Evolutionary conservation across 2,329 filamentous ascomycete species (phyloP).

Genomic region (Nakataea oryzae): DNA sequence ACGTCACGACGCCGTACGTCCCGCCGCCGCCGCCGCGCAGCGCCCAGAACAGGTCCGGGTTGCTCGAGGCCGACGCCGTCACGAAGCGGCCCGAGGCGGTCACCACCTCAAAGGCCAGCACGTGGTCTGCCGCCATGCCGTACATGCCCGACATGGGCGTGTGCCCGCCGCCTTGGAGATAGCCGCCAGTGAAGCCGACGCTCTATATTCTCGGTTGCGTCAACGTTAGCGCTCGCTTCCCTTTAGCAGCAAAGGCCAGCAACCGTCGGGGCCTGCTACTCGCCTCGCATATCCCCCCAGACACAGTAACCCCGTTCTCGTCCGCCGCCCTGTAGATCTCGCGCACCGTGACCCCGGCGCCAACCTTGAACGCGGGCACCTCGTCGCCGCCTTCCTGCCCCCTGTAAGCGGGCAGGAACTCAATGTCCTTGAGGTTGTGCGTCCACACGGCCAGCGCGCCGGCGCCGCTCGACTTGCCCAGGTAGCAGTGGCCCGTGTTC

Average conservation of each 20-base stretch:
- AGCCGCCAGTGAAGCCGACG: constrained; percentile 40
- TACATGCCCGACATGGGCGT: constrained; percentile 38
- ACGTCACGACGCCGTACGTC: constrained; percentile 26
- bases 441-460: constrained; percentile 25
- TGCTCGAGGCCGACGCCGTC: constrained; percentile 24
- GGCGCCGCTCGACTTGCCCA: constrained; percentile 24
- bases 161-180: constrained; percentile 40
- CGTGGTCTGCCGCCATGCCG: constrained; percentile 38
- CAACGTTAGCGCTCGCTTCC: not conserved
- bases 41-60: constrained; percentile 39
- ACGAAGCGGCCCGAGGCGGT: constrained; percentile 32
- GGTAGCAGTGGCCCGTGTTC: constrained; percentile 44
- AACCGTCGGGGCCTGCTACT: not conserved
- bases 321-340: constrained; percentile 42
- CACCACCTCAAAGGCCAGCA: constrained; percentile 36
- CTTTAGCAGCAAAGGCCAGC: not conserved
- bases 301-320: constrained; percentile 31
- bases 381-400: constrained; percentile 12
- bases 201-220: constrained; percentile 17
- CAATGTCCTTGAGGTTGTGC: constrained; percentile 15
- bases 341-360: constrained; percentile 36
- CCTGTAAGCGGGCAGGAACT: constrained; percentile 35
- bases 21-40: constrained; percentile 32
- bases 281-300: constrained; percentile 29
- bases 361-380: constrained; percentile 25